Conservation (phyloP, 208 protist species). For the Trypanosoma rangeli region DNA sequence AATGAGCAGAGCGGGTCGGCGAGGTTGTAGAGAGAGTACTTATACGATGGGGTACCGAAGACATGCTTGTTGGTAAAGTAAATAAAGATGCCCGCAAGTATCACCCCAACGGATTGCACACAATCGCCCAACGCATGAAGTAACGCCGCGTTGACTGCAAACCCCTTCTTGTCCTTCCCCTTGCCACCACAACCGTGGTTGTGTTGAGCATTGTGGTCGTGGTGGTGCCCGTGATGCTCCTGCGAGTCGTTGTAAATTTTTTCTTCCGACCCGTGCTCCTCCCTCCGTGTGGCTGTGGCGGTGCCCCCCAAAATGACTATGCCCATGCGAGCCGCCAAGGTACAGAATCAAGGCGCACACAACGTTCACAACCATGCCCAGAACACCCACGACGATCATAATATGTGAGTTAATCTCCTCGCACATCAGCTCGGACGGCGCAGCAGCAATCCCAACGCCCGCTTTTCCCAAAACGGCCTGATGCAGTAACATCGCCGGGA, state of each 20-base stretch:
- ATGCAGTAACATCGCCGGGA: slow-evolving; percentile 22
- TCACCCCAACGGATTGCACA: slow-evolving; percentile 87
- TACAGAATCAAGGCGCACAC: slow-evolving; percentile 81
- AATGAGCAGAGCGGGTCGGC: slow-evolving; percentile 88
- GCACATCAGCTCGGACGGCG: slow-evolving; percentile 27
- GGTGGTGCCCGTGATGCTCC: neutral
- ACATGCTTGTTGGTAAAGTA: slow-evolving; percentile 56
- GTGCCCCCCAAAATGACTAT: slow-evolving; percentile 44
- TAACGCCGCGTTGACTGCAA: slow-evolving; percentile 79
- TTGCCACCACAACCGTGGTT: slow-evolving; percentile 19
- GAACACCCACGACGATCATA: slow-evolving; percentile 80
- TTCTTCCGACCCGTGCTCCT: slow-evolving; percentile 3
- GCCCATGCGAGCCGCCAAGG: slow-evolving; percentile 78
- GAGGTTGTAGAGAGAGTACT: slow-evolving; percentile 78
- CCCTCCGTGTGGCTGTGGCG: slow-evolving; percentile 52
- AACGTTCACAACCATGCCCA: slow-evolving; percentile 89
- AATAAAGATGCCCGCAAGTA: slow-evolving; percentile 80
- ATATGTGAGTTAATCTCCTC: slow-evolving; percentile 54
- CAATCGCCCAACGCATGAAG: slow-evolving; percentile 92
- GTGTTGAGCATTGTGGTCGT: slow-evolving; percentile 25
- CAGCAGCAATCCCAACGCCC: neutral
- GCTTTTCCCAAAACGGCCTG: neutral
- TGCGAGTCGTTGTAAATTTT: slow-evolving; percentile 2
- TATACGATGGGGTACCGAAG: slow-evolving; percentile 47
- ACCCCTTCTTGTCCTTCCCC: slow-evolving; percentile 32